Conservation (phyloP, 73 alveolate genomes). For the Breviolum minutum region DNA sequence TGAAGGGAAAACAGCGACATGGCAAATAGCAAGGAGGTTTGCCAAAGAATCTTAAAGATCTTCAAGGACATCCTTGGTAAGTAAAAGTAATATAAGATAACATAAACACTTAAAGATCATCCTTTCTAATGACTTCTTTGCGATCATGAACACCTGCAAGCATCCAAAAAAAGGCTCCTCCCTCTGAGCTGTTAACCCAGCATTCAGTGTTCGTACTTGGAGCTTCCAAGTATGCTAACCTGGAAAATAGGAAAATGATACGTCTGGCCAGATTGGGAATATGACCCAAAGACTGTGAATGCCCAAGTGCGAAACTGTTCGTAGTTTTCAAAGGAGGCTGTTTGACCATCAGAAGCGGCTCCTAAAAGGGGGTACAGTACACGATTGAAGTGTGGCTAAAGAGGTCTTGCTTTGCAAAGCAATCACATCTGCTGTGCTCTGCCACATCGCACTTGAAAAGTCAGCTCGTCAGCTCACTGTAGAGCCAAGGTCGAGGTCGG, state of each 20-base stretch:
- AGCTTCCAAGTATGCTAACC: constrained; percentile 80
- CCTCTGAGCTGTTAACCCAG: constrained; percentile 30
- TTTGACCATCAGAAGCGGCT: constrained; percentile 14
- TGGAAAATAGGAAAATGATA: neutral
- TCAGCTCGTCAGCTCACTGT: too few species aligned
- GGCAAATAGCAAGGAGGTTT: neutral
- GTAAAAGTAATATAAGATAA: too few species aligned
- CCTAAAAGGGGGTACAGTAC: neutral
- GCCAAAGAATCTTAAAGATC: neutral
- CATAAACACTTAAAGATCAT: too few species aligned
- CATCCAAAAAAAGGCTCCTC: too few species aligned
- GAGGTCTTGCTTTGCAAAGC: neutral
- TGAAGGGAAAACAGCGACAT: too few species aligned
- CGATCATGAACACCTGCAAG: too few species aligned
- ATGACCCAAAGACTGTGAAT: neutral
- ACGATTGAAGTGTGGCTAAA: neutral
- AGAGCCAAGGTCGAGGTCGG: too few species aligned
- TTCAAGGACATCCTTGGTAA: neutral
- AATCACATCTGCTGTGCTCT: neutral
- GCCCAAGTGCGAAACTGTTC: constrained; percentile 15
- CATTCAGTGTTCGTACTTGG: constrained; percentile 73
- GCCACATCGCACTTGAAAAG: neutral
- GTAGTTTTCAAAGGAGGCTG: constrained; percentile 39
- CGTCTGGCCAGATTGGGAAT: neutral
- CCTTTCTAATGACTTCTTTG: too few species aligned